Evolutionary conservation across 164 flowering plant species (phyloP), one percentile per base, ranked within the genome.

Genomic region (Magnolia sinica): DNA sequence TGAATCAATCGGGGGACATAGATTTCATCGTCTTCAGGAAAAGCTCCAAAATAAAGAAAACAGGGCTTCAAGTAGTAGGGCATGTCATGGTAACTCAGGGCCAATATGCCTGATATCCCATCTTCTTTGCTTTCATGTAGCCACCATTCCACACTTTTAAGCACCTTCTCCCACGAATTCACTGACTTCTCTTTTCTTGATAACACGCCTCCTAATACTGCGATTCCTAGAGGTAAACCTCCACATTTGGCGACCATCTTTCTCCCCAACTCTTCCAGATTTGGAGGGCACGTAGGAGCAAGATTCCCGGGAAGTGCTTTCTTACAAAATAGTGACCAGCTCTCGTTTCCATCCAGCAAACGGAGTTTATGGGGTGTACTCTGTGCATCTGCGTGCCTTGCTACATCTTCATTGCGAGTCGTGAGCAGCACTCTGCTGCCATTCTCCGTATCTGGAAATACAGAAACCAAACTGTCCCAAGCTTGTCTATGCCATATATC

Each of bases 351-450:
- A 2, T 23, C 22, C 29, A 73, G n/a, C 4, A 73, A 37, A 3
- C 50, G 70, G 19, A 68, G 1, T 29, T 14, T 10, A 5, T 31
- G 49, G 10, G 63, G 66, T 1, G 31, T 16, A 8, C 73, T 69
- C 16, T 18, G 16, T 69, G 37, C 37, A 37, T 76, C 78, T 1
- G 73, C 58, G 20, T 2, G 45, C 3, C 1, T 8, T 20, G 78
- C 58, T 5, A 69, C 22, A 0, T 58, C 64, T 59, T 14, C 29
- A 3, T 59, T 69, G 31, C 58, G 55, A 29, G 78, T 76, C 29
- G 78, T 69, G 3, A 76, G 58, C 22, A 76, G 13, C 20, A 76
- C 49, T 58, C 71, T 76, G 64, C 78, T 76, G 55, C 68, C 71
- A 7, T 37, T 70, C 58, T 11, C 18, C 18, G 13, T 61, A n/a